Evolutionary conservation across 2,329 filamentous ascomycete genomes (phyloP).

Genomic region (Hypoxylon sp.): DNA sequence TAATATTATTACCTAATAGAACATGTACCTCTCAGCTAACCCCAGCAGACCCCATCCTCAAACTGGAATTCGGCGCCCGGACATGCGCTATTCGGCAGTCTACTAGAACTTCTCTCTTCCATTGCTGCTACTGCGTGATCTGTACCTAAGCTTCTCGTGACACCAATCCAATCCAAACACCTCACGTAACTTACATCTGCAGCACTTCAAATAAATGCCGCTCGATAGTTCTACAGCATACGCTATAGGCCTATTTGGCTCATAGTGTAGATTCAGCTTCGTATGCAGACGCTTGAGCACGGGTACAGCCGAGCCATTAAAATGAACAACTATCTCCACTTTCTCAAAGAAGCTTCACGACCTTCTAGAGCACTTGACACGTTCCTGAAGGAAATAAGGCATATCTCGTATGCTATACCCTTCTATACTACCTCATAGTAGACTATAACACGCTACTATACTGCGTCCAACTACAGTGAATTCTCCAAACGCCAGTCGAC

Average conservation of each 20-base stretch:
- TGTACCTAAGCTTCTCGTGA: conserved; percentile 6
- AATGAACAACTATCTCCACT: conserved; percentile 13
- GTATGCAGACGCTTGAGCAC: not conserved
- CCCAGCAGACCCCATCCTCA: conserved; percentile 29
- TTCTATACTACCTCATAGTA: conserved; percentile 5
- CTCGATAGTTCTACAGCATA: conserved; percentile 1
- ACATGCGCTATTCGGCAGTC: conserved; percentile 10
- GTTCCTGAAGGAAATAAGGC: conserved; percentile 15
- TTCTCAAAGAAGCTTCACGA: conserved; percentile 11
- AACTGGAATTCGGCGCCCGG: conserved; percentile 19
- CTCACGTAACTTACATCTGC: not conserved
- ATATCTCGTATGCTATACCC: conserved; percentile 14
- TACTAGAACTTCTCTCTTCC: not conserved
- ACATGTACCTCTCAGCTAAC: not conserved
- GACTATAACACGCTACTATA: conserved; percentile 15
- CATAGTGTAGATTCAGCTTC: not conserved
- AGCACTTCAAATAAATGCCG: not conserved
- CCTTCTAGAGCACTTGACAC: not conserved
- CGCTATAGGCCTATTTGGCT: not conserved
- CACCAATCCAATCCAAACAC: not conserved
- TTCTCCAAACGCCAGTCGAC: conserved; percentile 28
- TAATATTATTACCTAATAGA: conserved; percentile 21
- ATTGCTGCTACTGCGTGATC: not conserved
- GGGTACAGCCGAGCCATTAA: conserved; percentile 7
- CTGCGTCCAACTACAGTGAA: conserved; percentile 16